phyloP scores from a whole-genome alignment of 2,329 filamentous ascomycete genomes.

The Claviceps spartinae region DNA sequence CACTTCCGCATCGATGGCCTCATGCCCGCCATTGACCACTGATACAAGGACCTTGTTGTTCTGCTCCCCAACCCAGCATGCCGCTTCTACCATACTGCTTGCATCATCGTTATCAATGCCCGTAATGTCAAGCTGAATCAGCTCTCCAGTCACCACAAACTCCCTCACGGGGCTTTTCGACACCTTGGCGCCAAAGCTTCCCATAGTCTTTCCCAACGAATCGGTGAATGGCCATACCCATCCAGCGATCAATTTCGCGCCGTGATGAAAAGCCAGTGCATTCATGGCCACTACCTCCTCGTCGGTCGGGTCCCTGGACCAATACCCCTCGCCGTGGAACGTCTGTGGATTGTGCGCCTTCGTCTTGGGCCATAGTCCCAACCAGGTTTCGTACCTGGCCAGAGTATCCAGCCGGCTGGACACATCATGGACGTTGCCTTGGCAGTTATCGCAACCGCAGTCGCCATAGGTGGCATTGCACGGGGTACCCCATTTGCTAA shows the following conservation, averaged over 20 bases:
- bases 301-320: conserved; percentile 29
- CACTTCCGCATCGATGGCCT: conserved; percentile 6
- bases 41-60: conserved; percentile 8
- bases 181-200: conserved; percentile 25
- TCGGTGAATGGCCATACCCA: conserved; percentile 32
- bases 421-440: conserved; percentile 39
- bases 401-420: conserved; percentile 25
- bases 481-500: conserved; percentile 39
- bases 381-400: conserved; percentile 23
- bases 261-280: conserved; percentile 30
- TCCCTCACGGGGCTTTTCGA: conserved; percentile 22
- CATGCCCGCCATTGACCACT: conserved; percentile 13
- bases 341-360: conserved; percentile 32
- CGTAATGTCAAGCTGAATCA: conserved; percentile 4
- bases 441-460: conserved; percentile 50
- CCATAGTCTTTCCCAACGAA: conserved; percentile 23
- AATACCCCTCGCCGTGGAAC: conserved; percentile 34
- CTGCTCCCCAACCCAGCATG: conserved; percentile 11
- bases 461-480: conserved; percentile 47
- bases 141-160: conserved; percentile 23
- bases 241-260: conserved; percentile 27
- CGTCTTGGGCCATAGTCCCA: conserved; percentile 29
- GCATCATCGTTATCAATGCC: neutral
- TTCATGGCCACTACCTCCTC: conserved; percentile 32
- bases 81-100: conserved; percentile 9